Evolutionary conservation across 192 early-diverging fungal genomes (phyloP).

Genomic region (Linnemannia zychae): DNA sequence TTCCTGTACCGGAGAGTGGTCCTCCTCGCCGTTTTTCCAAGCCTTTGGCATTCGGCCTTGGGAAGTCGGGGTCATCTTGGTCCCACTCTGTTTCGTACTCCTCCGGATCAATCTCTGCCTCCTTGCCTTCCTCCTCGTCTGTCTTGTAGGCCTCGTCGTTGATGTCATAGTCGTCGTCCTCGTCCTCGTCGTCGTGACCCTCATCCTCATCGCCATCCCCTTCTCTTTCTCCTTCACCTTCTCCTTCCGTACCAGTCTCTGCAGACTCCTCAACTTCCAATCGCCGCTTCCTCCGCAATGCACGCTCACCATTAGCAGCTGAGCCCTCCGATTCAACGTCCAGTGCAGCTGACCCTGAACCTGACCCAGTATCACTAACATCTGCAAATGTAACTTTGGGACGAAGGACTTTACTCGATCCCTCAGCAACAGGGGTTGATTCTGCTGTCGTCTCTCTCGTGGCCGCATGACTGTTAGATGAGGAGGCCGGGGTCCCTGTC

Average conservation of each 20-base stretch:
- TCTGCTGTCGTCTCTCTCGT: neutral
- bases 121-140: conserved; percentile 24
- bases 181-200: conserved; percentile 24
- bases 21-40: conserved; percentile 9
- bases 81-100: conserved; percentile 41
- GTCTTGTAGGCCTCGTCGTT: conserved; percentile 41
- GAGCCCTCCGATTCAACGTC: neutral
- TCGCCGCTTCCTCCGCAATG: conserved; percentile 9
- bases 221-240: conserved; percentile 32
- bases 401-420: neutral
- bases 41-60: neutral
- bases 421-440: neutral
- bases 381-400: conserved; percentile 14
- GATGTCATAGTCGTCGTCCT: conserved; percentile 44
- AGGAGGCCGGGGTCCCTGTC: neutral
- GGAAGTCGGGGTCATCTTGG: conserved; percentile 15
- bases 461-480: neutral
- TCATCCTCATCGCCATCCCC: conserved; percentile 54
- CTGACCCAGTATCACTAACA: neutral
- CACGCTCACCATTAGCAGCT: neutral
- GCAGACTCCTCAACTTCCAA: conserved; percentile 17
- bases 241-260: conserved; percentile 15
- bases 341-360: neutral
- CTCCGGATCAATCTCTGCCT: conserved; percentile 16
- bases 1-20: neutral